These are phyloP conservation scores for Haplosporangium sp. DNA, from an alignment of 371 early-diverging fungal genomes.

Conservation along the genomic window DNA sequence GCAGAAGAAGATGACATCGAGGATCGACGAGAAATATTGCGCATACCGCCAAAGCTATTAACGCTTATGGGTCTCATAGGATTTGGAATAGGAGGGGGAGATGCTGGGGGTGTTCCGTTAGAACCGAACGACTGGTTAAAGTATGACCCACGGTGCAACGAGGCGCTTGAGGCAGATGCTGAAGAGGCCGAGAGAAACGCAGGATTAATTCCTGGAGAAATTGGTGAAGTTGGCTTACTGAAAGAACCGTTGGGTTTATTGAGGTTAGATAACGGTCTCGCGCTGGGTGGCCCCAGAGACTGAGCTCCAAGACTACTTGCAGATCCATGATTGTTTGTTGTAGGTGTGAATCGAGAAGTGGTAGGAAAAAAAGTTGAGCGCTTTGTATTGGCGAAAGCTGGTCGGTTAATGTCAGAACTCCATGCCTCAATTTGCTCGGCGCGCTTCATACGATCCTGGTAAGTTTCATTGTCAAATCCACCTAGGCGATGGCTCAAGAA, in stretches of 20 bases:
- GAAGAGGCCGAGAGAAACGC: slow-evolving; percentile 53
- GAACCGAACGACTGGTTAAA: slow-evolving; percentile 35
- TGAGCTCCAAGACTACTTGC: slow-evolving; percentile 17
- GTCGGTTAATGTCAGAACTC: slow-evolving; percentile 64
- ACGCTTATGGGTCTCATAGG: slow-evolving; percentile 44
- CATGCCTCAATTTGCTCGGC: slow-evolving; percentile 72
- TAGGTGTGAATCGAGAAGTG: slow-evolving; percentile 51
- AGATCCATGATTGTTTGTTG: slow-evolving; percentile 17
- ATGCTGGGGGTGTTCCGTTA: slow-evolving; percentile 49
- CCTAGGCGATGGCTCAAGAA: slow-evolving; percentile 79
- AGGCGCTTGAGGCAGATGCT: slow-evolving; percentile 23
- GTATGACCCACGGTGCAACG: slow-evolving; percentile 44
- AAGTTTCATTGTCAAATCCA: slow-evolving; percentile 75
- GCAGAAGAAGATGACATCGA: slow-evolving; percentile 59
- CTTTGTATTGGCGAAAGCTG: slow-evolving; percentile 52
- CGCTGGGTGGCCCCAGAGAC: slow-evolving; percentile 29
- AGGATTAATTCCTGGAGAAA: slow-evolving; percentile 46
- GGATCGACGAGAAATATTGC: slow-evolving; percentile 57
- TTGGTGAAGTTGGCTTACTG: slow-evolving; percentile 50
- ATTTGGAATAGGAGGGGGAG: slow-evolving; percentile 46
- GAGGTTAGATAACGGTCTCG: slow-evolving; percentile 45
- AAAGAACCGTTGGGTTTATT: slow-evolving; percentile 37
- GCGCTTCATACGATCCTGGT: slow-evolving; percentile 68
- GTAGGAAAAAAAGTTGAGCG: slow-evolving; percentile 40
- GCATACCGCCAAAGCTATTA: slow-evolving; percentile 47